Evolutionary conservation across 257 asterid species (phyloP).

Genomic region (Solanum peruvianum): DNA sequence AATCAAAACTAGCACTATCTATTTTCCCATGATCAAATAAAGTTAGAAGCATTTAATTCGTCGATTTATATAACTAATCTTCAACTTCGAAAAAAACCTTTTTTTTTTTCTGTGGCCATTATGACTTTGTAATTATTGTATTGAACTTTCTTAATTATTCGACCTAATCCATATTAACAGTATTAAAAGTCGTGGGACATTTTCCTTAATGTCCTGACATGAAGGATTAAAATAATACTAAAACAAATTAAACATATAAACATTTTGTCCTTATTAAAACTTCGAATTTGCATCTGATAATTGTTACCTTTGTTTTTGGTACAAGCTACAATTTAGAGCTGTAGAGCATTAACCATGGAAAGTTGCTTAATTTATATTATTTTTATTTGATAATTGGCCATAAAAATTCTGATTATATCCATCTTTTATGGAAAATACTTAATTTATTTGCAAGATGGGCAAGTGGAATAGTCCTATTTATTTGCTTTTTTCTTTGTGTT

Average conservation of each 20-base stretch:
- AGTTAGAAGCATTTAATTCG: background rate
- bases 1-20: background rate
- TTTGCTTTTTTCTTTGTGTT: background rate
- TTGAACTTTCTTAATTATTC: conserved; percentile 5
- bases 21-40: background rate
- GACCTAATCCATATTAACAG: conserved; percentile 5
- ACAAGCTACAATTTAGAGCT: background rate
- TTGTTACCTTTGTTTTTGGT: background rate
- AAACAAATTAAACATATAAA: background rate
- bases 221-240: background rate
- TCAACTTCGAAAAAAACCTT: background rate
- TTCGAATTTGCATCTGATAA: background rate
- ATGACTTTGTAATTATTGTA: conserved; percentile 3
- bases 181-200: background rate
- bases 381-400: background rate
- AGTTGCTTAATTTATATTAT: background rate
- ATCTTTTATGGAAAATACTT: background rate
- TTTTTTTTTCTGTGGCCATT: background rate
- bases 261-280: background rate
- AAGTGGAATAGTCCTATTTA: background rate
- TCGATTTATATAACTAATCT: background rate
- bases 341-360: background rate
- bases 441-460: background rate
- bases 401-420: background rate
- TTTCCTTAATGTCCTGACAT: background rate